Evolutionary conservation across 1,284 basidiomycete genomes (phyloP).

Genomic region (Trametes hirsuta): DNA sequence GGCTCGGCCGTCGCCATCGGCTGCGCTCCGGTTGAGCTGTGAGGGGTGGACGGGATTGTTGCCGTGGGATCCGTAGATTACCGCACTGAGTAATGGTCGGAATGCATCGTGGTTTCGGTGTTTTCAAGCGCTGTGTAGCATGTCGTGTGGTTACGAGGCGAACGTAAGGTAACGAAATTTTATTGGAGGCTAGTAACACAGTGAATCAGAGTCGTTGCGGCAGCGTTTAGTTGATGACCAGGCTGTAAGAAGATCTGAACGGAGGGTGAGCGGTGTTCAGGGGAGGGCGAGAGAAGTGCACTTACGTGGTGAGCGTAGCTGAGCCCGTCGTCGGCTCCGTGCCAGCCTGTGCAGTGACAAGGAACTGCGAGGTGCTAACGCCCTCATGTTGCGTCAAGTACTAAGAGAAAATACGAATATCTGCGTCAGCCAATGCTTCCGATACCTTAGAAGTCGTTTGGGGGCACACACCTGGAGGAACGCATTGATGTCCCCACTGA

Average conservation of each 20-base stretch:
- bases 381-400: slow-evolving; percentile 52
- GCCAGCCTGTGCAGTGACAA: slow-evolving; percentile 58
- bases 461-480: slow-evolving; percentile 51
- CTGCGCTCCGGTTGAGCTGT: slow-evolving; percentile 26
- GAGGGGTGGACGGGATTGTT: background rate
- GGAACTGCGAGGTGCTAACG: slow-evolving; percentile 50
- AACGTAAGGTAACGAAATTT: too few relatives aligned
- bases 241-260: slow-evolving; percentile 44
- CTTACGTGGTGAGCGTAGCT: slow-evolving; percentile 57
- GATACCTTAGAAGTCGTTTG: too few relatives aligned
- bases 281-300: background rate
- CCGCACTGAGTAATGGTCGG: slow-evolving; percentile 1
- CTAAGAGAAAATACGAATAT: slow-evolving; percentile 35
- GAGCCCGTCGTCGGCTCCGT: slow-evolving; percentile 59
- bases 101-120: slow-evolving; percentile 4
- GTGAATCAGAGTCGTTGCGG: background rate
- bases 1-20: slow-evolving; percentile 10
- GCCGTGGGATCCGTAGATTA: background rate
- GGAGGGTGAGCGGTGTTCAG: too few relatives aligned
- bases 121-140: background rate
- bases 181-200: too few relatives aligned
- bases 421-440: background rate
- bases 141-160: background rate
- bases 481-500: slow-evolving; percentile 55
- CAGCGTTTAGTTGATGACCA: slow-evolving; percentile 41